Base-by-base conservation (phyloP, 257 asterid species). In the Thymus mandschuricus region DNA sequence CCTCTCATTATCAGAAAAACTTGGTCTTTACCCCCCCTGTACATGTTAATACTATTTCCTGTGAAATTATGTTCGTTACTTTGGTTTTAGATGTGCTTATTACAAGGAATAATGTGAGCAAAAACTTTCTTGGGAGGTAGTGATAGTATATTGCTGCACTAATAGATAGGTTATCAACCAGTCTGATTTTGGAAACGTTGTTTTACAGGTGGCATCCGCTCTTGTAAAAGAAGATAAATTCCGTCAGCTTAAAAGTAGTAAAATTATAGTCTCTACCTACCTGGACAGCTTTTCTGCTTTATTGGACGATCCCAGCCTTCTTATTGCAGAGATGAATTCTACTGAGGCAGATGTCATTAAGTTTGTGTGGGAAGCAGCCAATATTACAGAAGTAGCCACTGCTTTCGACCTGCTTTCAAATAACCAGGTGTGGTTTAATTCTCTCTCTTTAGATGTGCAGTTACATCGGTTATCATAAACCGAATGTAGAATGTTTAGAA, bases 281-380 rank as follows among this genome's bases (percentile, higher is more conserved):
- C 79, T 82, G 57, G 86, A 79, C 35, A 71, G 65, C 73, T 60
- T 41, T 41, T 35, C 64, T 64, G 57, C 77, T 71, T 72, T 86
- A 44, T 62, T 75, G 67, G 86, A 79, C 64, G 86, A 76, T 65
- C 82, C 78, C 52, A 76, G 76, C 74, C 68, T 59, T 64, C 84
- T 84, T 69, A 71, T 86, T 55, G 78, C 73, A 1, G 60, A 44
- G 70, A 77, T 86, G 84, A 85, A 80, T 75, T 84, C 89, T 29
- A 82, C 68, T 33, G 79, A 82, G 54, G 88, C 89, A 5, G 89
- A 88, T 66, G 79, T 88, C 70, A 69, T 88, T 57, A 88, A 88
- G 78, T 59, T 86, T 64, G 87, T 84, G 56, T 63, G 76, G 61
- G 50, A 70, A 66, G 89, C 86, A 68, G 69, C 77, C 48, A 76